These are phyloP conservation scores for Eucalyptus leucophloia DNA, from an alignment of 345 rosid genomes.

Conservation along the genomic window DNA sequence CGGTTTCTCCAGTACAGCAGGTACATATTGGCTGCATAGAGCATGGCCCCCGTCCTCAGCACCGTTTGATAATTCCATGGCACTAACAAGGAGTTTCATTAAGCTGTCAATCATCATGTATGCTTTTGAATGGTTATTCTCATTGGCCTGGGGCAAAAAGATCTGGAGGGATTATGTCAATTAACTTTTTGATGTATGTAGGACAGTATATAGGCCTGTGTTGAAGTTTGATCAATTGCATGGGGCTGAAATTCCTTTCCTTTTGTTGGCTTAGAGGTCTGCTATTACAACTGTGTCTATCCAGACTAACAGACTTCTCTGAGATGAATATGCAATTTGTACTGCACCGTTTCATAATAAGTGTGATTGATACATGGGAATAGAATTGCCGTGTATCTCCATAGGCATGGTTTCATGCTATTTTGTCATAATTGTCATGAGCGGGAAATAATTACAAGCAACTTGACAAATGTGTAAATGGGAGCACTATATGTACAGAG, in stretches of 20 bases:
- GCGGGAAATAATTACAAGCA: neutral
- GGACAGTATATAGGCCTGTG: neutral
- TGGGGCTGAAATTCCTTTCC: neutral
- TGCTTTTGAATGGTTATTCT: neutral
- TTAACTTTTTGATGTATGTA: neutral
- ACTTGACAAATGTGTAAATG: neutral
- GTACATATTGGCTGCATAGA: neutral
- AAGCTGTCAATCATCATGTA: neutral
- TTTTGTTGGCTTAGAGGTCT: neutral
- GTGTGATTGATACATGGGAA: neutral
- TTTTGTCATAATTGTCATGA: neutral
- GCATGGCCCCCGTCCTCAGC: neutral
- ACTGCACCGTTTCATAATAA: neutral
- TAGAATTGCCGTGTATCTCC: neutral
- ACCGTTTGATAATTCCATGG: neutral
- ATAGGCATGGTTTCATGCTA: neutral
- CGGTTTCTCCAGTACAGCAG: slow-evolving; percentile 11
- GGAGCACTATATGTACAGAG: neutral
- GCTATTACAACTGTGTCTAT: neutral
- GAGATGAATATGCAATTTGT: neutral
- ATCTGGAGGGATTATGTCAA: neutral
- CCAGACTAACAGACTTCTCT: neutral
- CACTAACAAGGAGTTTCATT: neutral
- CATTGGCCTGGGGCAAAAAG: neutral
- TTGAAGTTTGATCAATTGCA: neutral